Conservation (phyloP, 805 yeast genomes). For the Nadsonia fulvescens region DNA sequence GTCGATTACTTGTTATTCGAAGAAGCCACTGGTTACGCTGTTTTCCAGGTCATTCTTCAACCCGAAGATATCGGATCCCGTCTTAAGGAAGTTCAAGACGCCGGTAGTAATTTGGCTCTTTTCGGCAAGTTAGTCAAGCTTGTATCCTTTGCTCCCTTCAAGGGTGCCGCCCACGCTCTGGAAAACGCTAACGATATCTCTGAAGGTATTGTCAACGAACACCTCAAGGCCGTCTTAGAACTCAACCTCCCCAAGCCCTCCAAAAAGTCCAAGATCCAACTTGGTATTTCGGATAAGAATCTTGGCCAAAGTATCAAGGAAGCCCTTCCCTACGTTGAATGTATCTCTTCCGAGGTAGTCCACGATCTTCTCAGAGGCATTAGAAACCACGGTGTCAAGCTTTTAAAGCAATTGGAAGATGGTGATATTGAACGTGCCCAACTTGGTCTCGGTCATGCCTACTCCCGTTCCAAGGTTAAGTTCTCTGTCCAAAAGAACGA, state of each 20-base stretch:
- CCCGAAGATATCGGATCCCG: conserved; percentile 89
- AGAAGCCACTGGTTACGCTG: conserved; percentile 96
- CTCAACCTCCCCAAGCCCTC: conserved; percentile 72
- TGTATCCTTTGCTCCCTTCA: conserved; percentile 92
- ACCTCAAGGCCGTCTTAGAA: conserved; percentile 76
- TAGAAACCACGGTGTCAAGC: conserved; percentile 75
- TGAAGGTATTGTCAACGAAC: conserved; percentile 90
- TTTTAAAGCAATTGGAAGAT: conserved; percentile 77
- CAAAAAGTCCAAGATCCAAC: conserved; percentile 46
- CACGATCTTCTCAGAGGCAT: conserved; percentile 93
- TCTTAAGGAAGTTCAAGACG: conserved; percentile 84
- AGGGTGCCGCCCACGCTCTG: conserved; percentile 98
- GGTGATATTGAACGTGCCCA: conserved; percentile 98
- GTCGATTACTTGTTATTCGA: conserved; percentile 90
- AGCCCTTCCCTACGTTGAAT: conserved; percentile 70
- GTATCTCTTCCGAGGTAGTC: conserved; percentile 76
- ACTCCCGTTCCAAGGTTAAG: conserved; percentile 97
- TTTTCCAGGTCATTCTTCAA: conserved; percentile 83
- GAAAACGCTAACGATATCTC: conserved; percentile 96
- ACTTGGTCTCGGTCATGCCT: conserved; percentile 96
- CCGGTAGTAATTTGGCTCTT: conserved; percentile 65
- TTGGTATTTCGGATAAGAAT: conserved; percentile 88
- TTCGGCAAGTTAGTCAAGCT: conserved; percentile 87
- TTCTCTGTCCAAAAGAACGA: conserved; percentile 96
- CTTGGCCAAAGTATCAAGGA: conserved; percentile 96